Percentiles rank a stretch among this genome's conserved stretches.
These are phyloP conservation scores for Apophysomyces sp. DNA, from an alignment of 371 early-diverging fungal genomes.

Conservation along the genomic window DNA sequence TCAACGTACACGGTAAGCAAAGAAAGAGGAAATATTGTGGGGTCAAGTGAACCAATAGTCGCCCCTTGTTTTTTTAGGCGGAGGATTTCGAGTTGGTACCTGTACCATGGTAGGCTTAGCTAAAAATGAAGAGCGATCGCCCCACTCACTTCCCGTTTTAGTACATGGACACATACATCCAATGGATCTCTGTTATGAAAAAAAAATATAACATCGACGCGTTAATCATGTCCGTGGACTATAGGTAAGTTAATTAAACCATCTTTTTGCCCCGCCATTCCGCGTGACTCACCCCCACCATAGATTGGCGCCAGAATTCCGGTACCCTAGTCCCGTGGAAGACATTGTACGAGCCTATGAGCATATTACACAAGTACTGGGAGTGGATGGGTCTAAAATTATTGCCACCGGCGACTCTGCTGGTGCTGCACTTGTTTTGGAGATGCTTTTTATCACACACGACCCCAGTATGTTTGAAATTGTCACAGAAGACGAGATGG, in stretches of 20 bases:
- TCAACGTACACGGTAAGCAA: conserved; percentile 41
- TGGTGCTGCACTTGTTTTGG: conserved; percentile 33
- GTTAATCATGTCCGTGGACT: conserved; percentile 45
- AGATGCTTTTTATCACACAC: conserved; percentile 40
- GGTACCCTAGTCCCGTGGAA: conserved; percentile 41
- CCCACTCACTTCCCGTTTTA: not conserved
- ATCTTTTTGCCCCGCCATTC: not conserved
- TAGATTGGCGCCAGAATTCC: conserved; percentile 42
- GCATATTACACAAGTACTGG: conserved; percentile 18
- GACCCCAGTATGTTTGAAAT: conserved; percentile 47
- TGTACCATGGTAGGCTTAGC: conserved; percentile 15
- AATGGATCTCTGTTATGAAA: conserved; percentile 38
- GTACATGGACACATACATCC: conserved; percentile 44
- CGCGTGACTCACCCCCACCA: not conserved
- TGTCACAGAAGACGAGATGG: conserved; percentile 25
- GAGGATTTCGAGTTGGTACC: conserved; percentile 40
- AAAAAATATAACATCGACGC: conserved; percentile 31
- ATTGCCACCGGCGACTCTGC: conserved; percentile 38
- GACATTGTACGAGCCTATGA: conserved; percentile 47
- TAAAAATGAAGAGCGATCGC: conserved; percentile 7
- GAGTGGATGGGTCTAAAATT: conserved; percentile 29
- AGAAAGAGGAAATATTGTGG: not conserved
- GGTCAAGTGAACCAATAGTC: conserved; percentile 2
- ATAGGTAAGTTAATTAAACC: conserved; percentile 16
- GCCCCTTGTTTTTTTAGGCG: conserved; percentile 18